Evolutionary conservation across 1,284 basidiomycete genomes (phyloP).

Genomic region (Rugosomyces carneus): DNA sequence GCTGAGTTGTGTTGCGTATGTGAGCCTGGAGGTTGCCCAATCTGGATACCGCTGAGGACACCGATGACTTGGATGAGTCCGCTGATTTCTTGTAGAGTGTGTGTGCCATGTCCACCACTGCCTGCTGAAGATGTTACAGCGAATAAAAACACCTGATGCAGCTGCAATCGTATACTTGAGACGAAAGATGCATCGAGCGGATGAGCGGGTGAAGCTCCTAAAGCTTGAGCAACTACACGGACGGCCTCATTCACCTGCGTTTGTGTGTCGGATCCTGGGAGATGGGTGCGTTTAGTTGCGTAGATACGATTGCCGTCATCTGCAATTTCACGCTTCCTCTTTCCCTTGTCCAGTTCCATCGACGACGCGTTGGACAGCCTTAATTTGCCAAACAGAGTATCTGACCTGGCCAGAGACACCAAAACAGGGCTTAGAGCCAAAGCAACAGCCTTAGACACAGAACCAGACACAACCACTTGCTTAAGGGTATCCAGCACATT

Average conservation of each 20-base stretch:
- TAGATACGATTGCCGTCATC: constrained; percentile 35
- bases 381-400: constrained; percentile 55
- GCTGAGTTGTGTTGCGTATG: constrained; percentile 21
- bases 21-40: constrained; percentile 41
- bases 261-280: constrained; percentile 38
- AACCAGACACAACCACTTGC: constrained; percentile 39
- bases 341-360: constrained; percentile 54
- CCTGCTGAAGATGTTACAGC: constrained; percentile 59
- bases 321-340: constrained; percentile 58
- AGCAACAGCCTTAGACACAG: constrained; percentile 46
- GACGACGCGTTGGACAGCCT: constrained; percentile 54
- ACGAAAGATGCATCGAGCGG: constrained; percentile 50
- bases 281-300: constrained; percentile 40
- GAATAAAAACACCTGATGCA: constrained; percentile 72
- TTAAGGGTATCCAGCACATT: constrained; percentile 52
- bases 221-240: constrained; percentile 41
- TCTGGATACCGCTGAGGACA: constrained; percentile 66
- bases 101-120: constrained; percentile 46
- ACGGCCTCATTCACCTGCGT: constrained; percentile 52
- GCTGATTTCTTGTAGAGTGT: constrained; percentile 62
- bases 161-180: constrained; percentile 56
- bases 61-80: constrained; percentile 73
- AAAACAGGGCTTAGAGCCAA: constrained; percentile 52
- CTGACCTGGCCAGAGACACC: constrained; percentile 56
- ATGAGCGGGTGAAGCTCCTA: constrained; percentile 35